These are phyloP conservation scores for Aspergillus hancockii DNA, from an alignment of 495 filamentous ascomycete genomes.

Conservation along the genomic window DNA sequence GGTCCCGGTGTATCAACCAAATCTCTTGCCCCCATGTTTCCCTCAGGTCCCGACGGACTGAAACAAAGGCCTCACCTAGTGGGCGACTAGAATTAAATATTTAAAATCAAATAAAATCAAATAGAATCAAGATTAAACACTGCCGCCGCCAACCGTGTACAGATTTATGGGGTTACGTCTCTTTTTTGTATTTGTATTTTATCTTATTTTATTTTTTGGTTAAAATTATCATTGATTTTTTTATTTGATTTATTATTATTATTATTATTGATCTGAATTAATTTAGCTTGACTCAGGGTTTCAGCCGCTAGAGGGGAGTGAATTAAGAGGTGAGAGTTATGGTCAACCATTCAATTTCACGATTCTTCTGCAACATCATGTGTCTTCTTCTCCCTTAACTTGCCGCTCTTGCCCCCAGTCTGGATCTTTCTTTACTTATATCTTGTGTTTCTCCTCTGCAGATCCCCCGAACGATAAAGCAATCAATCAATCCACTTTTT, in stretches of 20 bases:
- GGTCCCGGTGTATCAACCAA: neutral
- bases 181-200: constrained; percentile 6
- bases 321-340: constrained; percentile 8
- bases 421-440: constrained; percentile 11
- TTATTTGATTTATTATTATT: neutral
- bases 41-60: constrained; percentile 17
- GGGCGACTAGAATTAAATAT: neutral
- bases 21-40: constrained; percentile 8
- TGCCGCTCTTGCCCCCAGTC: constrained; percentile 1
- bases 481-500: neutral
- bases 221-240: neutral
- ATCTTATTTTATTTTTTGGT: constrained; percentile 1
- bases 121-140: neutral
- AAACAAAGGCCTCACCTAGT: constrained; percentile 23
- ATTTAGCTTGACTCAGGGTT: constrained; percentile 15
- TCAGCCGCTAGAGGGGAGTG: constrained; percentile 13
- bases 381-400: constrained; percentile 10
- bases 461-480: constrained; percentile 1
- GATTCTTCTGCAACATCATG: constrained; percentile 19
- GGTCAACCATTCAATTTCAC: constrained; percentile 17
- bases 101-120: neutral
- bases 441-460: constrained; percentile 7
- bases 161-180: neutral
- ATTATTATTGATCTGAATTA: neutral
- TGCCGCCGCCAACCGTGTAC: neutral